Percentiles rank a stretch among this genome's conserved stretches.
These are phyloP conservation scores for Erigeron philadelphicus DNA, from an alignment of 140 eudicot species.

Conservation along the genomic window DNA sequence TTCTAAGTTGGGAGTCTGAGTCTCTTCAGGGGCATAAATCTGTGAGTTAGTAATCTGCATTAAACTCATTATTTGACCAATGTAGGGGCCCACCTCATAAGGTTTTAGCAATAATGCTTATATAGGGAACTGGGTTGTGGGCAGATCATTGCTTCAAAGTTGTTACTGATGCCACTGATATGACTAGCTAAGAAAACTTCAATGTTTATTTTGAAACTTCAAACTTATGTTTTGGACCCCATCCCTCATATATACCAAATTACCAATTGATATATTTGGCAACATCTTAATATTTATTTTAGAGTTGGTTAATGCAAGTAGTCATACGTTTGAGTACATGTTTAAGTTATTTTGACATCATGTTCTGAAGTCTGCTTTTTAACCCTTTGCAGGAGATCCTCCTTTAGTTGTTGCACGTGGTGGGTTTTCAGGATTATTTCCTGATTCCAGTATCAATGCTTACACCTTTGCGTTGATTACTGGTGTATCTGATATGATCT, in stretches of 20 bases:
- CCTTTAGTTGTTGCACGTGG: slow-evolving; percentile 85
- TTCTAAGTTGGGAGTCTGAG: not conserved
- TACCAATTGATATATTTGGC: slow-evolving; percentile 1
- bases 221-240: slow-evolving; percentile 6
- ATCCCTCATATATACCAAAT: not conserved
- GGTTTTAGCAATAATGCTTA: not conserved
- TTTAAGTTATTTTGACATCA: slow-evolving; percentile 11
- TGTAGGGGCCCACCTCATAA: not conserved
- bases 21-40: not conserved
- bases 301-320: slow-evolving; percentile 17
- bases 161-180: not conserved
- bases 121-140: not conserved
- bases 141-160: not conserved
- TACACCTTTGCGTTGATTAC: slow-evolving; percentile 46
- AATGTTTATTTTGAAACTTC: not conserved
- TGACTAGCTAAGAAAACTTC: not conserved
- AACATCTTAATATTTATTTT: not conserved
- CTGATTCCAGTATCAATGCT: slow-evolving; percentile 63
- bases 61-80: not conserved
- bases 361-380: slow-evolving; percentile 22
- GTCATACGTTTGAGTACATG: not conserved
- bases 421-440: slow-evolving; percentile 87
- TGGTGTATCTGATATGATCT: slow-evolving; percentile 40
- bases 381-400: slow-evolving; percentile 50
- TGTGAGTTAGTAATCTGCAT: not conserved